Evolutionary conservation across 1,284 basidiomycete genomes (phyloP), one percentile per base, ranked within the genome.

Genomic region (Cryptococcus hybrid): DNA sequence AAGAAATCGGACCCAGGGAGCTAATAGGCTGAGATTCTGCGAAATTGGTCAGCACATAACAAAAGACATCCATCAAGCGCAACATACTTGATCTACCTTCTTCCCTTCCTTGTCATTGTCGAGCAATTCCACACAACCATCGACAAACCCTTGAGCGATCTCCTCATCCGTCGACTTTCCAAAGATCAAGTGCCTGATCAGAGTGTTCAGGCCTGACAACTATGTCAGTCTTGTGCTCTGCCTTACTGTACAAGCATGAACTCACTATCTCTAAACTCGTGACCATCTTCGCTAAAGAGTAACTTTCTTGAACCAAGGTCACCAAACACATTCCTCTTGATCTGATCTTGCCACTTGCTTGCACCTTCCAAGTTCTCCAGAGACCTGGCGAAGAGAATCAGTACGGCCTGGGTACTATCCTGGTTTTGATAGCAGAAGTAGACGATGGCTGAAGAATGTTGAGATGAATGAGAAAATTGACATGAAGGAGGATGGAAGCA

Each of bases 1-100:
- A 30, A 74, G 56, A 63, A 74, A 73, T 7, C 59, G 55, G 1
- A 60, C 63, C 73, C 73, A 75, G 0, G 70, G 71, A 7, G 42
- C 44, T 3, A 69, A 36, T 5, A 60, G 46, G 12, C 47, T 13
- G 15, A 74, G 55, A 15, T 46, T 61, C 61, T 71, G 54, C 18
- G n/a, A 34, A 51, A 39, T 18, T 48, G 30, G 47, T 48, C 47
- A 48, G 47, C 13, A 48, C 15, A 3, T 30, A 30, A 30, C 4
- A 30, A 30, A 30, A 30, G 30, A 4, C 30, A 30, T 30, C 30
- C 30, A 30, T 30, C 30, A 30, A 30, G 30, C 30, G 30, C 3
- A 39, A 67, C 66, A 47, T 34, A 67, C 65, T 13, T 57, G 35
- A 11, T 51, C 24, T 4, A 58, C 18, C 1, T 60, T 54, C 46